Evolutionary conservation across 192 early-diverging fungal genomes (phyloP).

Genomic region (Lunasporangiospora selenospora): DNA sequence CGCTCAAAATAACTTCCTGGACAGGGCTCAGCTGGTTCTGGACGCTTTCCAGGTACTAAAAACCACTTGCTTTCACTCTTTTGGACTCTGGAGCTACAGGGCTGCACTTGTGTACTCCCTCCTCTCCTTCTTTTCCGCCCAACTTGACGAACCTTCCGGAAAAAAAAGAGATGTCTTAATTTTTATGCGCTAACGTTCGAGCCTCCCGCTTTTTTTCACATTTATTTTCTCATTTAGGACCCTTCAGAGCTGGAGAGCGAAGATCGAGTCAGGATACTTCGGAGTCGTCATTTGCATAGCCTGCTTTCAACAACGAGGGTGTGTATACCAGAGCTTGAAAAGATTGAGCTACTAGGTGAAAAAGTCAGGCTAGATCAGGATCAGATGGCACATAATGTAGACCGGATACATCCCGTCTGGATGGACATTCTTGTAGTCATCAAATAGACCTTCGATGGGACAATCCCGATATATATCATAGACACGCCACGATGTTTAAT

Average conservation of each 20-base stretch:
- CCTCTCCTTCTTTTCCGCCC: too few species aligned
- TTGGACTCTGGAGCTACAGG: too few species aligned
- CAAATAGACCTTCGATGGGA: too few species aligned
- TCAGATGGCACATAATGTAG: background rate
- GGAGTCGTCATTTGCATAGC: slow-evolving; percentile 25
- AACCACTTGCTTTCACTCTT: too few species aligned
- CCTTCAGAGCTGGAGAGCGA: slow-evolving; percentile 12
- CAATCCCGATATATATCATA: too few species aligned
- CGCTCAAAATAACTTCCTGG: background rate
- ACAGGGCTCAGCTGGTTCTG: background rate
- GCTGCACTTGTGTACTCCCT: too few species aligned
- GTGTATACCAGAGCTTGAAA: background rate
- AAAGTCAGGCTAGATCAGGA: slow-evolving; percentile 16
- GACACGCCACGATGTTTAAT: too few species aligned
- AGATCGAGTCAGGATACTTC: slow-evolving; percentile 13
- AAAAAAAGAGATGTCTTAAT: too few species aligned
- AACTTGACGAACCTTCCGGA: too few species aligned
- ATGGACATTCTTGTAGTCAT: too few species aligned
- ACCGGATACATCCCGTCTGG: slow-evolving; percentile 25
- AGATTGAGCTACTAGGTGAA: background rate
- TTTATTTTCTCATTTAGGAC: slow-evolving; percentile 2
- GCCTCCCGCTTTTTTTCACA: too few species aligned
- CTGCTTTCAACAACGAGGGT: slow-evolving; percentile 8
- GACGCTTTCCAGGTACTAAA: background rate
- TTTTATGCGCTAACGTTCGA: too few species aligned